These are phyloP conservation scores for Leishmania tarentolae DNA, from an alignment of 208 protist genomes.

Conservation along the genomic window DNA sequence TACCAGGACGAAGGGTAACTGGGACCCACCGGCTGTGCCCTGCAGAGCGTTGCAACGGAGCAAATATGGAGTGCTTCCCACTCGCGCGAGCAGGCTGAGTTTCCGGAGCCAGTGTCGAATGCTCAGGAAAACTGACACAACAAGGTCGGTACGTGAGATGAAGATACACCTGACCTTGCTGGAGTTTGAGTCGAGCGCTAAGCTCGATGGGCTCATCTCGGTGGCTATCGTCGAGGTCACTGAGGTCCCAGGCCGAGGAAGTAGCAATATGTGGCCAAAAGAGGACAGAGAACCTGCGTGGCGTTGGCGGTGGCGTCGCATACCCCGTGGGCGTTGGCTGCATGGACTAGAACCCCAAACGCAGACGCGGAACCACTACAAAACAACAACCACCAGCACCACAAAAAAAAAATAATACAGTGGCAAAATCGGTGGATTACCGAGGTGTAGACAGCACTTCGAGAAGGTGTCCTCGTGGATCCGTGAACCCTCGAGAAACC, in stretches of 20 bases:
- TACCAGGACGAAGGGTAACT: neutral
- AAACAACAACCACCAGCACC: no score
- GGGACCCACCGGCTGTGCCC: neutral
- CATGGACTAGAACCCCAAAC: neutral
- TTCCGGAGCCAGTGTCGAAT: neutral
- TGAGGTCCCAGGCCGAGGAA: neutral
- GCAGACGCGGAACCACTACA: neutral
- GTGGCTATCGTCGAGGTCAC: no score
- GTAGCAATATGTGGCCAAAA: neutral
- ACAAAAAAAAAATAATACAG: no score
- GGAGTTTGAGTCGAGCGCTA: neutral
- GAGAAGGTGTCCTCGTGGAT: neutral
- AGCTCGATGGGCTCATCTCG: neutral
- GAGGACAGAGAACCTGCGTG: neutral
- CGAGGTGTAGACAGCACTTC: neutral
- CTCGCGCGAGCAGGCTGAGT: neutral
- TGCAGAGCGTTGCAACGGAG: neutral
- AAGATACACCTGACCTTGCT: neutral
- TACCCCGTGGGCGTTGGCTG: neutral
- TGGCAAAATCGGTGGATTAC: neutral
- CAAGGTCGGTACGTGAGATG: conserved; percentile 9
- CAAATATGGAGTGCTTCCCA: neutral
- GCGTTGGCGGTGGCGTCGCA: neutral
- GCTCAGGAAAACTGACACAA: neutral
- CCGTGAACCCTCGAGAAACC: neutral